A percentile compares a stretch with the other conserved stretches of the same genome.
Evolutionary conservation across 1,284 basidiomycete species (phyloP).

Genomic region (Fomitopsis schrenkii): DNA sequence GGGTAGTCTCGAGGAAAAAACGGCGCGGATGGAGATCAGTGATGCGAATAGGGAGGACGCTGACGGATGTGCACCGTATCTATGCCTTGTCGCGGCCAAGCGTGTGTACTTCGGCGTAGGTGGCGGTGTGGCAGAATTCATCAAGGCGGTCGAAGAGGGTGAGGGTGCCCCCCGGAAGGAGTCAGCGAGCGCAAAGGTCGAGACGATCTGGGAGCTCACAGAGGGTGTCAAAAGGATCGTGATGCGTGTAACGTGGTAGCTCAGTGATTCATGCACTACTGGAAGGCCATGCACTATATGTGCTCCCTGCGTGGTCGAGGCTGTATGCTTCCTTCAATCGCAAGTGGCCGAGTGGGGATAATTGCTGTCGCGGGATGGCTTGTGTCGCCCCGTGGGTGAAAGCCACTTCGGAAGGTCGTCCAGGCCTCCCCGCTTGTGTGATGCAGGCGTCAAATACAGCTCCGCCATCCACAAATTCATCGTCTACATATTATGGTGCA

Average conservation of each 20-base stretch:
- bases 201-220: conserved; percentile 52
- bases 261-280: too few species aligned
- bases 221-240: conserved; percentile 65
- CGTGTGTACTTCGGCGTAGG: conserved; percentile 96
- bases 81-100: conserved; percentile 81
- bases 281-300: too few species aligned
- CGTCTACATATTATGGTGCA: too few species aligned
- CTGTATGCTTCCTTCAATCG: too few species aligned
- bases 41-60: not conserved
- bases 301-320: too few species aligned
- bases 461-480: too few species aligned
- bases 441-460: too few species aligned
- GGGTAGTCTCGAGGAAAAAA: conserved; percentile 4
- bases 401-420: too few species aligned
- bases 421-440: too few species aligned
- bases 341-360: too few species aligned
- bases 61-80: conserved; percentile 13
- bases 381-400: too few species aligned
- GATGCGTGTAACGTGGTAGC: conserved; percentile 53
- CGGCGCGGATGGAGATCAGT: conserved; percentile 7
- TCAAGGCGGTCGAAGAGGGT: conserved; percentile 43
- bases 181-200: conserved; percentile 21
- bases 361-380: too few species aligned
- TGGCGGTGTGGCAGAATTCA: conserved; percentile 80
- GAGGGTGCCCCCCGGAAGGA: conserved; percentile 9